Base-by-base conservation (phyloP, 176 grass and related monocot genomes). In the Carex scoparia region DNA sequence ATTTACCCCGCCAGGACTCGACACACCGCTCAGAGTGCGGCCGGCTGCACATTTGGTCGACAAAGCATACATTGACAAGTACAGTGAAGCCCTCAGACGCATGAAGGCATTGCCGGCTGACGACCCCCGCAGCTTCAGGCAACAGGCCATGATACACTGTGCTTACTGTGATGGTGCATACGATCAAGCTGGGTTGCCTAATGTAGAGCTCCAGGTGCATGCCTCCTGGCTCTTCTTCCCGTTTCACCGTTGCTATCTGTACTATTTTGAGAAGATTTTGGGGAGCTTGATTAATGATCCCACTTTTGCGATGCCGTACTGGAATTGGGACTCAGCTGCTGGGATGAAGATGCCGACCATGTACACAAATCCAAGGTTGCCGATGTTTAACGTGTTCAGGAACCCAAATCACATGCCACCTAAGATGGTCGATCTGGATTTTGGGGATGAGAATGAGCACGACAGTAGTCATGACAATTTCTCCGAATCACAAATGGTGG, bases 221-320 rank as follows among this genome's bases (percentile, higher is more conserved):
- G 69, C 5, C 82, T 91, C 87, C 2, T 93, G 91, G 91, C 63
- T 93, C 61, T 93, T 93, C 84, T 89, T 84, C 79, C 84, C 91
- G 5, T 89, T 84, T 70, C 91, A 93, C 87, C 86, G 87, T 82
- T 84, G 74, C 13, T 89, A 89, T 82, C 10, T 93, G 71, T 91
- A 93, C 86, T 93, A 89, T 87, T 90, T 90, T 65, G 91, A 93
- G 87, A 82, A 89, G 69, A 91, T 93, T 32, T 85, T 87, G 3
- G 78, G 40, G 0, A 91, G 61, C 84, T 79, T 94, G 11, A 85
- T 94, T 5, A 72, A 66, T 1, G 91, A 94, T 1, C 84, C 88
- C 1, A 62, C 0, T 3, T 94, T 94, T 80, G 81, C 89, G 18
- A 3, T 94, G 3, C 86, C 89, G 0, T 76, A 87, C 79, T 94